Evolutionary conservation across 768 basidiomycete species (phyloP).

Genomic region (Leccinum aurantiacum): DNA sequence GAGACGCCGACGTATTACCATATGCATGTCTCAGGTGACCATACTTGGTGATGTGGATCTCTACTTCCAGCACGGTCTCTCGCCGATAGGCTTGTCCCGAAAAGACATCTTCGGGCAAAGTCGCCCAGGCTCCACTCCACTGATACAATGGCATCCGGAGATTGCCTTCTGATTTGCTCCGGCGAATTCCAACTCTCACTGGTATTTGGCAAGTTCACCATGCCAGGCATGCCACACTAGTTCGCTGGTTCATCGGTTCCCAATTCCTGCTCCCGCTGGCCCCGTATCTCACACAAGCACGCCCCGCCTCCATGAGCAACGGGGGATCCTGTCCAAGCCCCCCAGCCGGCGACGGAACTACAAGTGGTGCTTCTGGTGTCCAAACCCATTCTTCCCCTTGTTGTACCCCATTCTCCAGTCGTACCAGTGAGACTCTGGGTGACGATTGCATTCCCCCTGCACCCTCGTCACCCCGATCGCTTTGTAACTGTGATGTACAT

Average conservation of each 20-base stretch:
- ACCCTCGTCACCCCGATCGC: background rate
- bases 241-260: slow-evolving; percentile 5
- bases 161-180: slow-evolving; percentile 2
- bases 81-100: slow-evolving; percentile 14
- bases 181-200: slow-evolving; percentile 23
- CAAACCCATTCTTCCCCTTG: background rate
- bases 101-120: slow-evolving; percentile 23
- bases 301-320: slow-evolving; percentile 1
- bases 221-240: background rate
- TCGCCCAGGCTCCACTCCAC: slow-evolving; percentile 8
- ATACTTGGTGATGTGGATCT: background rate
- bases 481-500: background rate
- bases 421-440: background rate
- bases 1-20: background rate
- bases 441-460: background rate
- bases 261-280: background rate
- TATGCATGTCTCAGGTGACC: too few species aligned
- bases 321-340: background rate
- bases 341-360: background rate
- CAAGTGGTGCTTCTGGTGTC: background rate
- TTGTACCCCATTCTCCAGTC: background rate
- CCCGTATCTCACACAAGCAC: background rate
- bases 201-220: slow-evolving; percentile 7
- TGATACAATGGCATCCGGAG: slow-evolving; percentile 12
- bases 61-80: background rate